Evolutionary conservation across 371 early-diverging fungal species (phyloP).

Genomic region (Actinomucor elegans): DNA sequence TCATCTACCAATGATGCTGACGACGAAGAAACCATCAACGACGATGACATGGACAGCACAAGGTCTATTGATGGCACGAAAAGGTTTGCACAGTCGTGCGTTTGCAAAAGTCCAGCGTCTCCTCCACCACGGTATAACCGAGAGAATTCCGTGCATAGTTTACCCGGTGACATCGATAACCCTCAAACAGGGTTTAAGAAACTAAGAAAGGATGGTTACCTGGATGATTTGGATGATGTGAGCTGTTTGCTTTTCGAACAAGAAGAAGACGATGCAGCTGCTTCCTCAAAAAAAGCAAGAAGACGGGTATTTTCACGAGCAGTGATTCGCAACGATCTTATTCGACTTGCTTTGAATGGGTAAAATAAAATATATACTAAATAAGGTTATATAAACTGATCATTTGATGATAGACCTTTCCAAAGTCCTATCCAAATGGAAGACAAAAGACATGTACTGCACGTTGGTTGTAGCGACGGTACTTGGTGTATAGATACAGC

Average conservation of each 20-base stretch:
- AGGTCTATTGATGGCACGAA: not conserved
- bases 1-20: not conserved
- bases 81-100: not conserved
- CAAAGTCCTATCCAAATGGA: conserved; percentile 4
- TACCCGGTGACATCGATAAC: conserved; percentile 4
- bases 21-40: not conserved
- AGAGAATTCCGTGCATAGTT: conserved; percentile 4
- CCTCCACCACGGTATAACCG: too few relatives aligned
- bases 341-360: conserved; percentile 43
- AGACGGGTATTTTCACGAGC: not conserved
- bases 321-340: conserved; percentile 22
- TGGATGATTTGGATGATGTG: conserved; percentile 14
- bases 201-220: conserved; percentile 10
- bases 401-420: conserved; percentile 6
- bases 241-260: not conserved
- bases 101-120: too few relatives aligned
- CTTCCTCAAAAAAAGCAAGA: not conserved
- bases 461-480: conserved; percentile 36
- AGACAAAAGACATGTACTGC: not conserved
- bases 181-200: conserved; percentile 3
- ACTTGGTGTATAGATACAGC: conserved; percentile 38
- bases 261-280: conserved; percentile 2
- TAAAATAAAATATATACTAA: conserved; percentile 6
- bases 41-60: not conserved
- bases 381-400: not conserved